Conservation (phyloP, 106 monocot genomes). For the Phalaenopsis equestris region DNA sequence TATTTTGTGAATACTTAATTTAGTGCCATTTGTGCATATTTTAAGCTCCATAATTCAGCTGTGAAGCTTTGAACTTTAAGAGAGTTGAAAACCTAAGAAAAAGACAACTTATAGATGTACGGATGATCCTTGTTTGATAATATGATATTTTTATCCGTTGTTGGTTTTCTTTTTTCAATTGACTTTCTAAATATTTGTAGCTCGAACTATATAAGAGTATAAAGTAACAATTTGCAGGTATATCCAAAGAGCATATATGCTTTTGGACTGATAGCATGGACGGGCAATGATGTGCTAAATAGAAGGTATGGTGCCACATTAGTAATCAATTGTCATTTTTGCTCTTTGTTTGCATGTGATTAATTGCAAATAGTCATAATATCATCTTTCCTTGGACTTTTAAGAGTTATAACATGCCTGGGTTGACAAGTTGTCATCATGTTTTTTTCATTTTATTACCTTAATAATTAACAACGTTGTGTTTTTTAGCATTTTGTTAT, state of each 20-base stretch:
- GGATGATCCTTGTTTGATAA: not conserved
- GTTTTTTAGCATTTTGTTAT: not conserved
- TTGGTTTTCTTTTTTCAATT: not conserved
- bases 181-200: not conserved
- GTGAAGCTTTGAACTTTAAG: not conserved
- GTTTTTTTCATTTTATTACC: not conserved
- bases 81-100: not conserved
- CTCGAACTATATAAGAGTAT: not conserved
- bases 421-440: not conserved
- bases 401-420: not conserved
- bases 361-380: not conserved
- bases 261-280: conserved; percentile 96
- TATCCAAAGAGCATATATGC: conserved; percentile 86
- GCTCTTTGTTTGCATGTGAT: not conserved
- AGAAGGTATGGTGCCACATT: conserved; percentile 44
- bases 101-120: not conserved
- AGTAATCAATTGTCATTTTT: not conserved
- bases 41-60: not conserved
- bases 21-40: not conserved
- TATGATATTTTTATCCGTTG: not conserved
- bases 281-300: conserved; percentile 96
- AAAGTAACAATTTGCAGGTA: conserved; percentile 41
- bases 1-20: too few species aligned
- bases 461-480: not conserved
- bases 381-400: not conserved